Evolutionary conservation across 176 grass and related monocot species (phyloP).

Genomic region (Zoysia pacifica): DNA sequence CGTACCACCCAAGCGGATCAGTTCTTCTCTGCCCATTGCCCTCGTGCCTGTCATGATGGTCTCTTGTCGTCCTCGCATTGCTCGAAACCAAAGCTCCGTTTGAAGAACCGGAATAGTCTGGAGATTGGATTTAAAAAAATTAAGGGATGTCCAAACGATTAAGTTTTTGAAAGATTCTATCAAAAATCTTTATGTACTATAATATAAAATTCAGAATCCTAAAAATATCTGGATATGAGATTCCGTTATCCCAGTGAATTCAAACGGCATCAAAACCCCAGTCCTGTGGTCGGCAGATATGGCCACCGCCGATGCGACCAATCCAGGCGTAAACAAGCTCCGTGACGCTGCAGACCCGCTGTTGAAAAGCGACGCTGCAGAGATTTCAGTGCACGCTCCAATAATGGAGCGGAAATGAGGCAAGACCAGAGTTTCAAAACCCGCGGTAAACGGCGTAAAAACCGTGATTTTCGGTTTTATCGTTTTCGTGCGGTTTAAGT

Average conservation of each 20-base stretch:
- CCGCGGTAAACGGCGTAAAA: too few relatives aligned
- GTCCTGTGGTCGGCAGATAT: conserved; percentile 34
- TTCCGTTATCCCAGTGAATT: neutral
- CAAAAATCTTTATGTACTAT: too few relatives aligned
- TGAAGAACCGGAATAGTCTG: too few relatives aligned
- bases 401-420: conserved; percentile 17
- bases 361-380: conserved; percentile 6
- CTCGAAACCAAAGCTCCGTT: too few relatives aligned
- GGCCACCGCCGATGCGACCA: neutral
- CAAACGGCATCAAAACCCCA: neutral
- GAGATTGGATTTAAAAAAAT: too few relatives aligned
- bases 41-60: neutral
- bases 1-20: neutral
- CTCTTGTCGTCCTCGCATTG: neutral
- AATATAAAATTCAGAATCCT: neutral
- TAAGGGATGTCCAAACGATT: too few relatives aligned
- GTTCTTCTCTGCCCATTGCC: neutral
- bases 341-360: neutral
- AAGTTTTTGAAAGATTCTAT: too few relatives aligned
- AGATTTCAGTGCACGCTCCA: neutral
- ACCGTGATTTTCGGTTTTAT: too few relatives aligned
- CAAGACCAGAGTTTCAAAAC: too few relatives aligned
- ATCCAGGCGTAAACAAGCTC: conserved; percentile 8
- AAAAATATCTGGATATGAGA: neutral
- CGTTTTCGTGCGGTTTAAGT: too few relatives aligned